These are phyloP conservation scores for Roridomyces roridus DNA, from an alignment of 768 basidiomycete genomes.

Conservation along the genomic window DNA sequence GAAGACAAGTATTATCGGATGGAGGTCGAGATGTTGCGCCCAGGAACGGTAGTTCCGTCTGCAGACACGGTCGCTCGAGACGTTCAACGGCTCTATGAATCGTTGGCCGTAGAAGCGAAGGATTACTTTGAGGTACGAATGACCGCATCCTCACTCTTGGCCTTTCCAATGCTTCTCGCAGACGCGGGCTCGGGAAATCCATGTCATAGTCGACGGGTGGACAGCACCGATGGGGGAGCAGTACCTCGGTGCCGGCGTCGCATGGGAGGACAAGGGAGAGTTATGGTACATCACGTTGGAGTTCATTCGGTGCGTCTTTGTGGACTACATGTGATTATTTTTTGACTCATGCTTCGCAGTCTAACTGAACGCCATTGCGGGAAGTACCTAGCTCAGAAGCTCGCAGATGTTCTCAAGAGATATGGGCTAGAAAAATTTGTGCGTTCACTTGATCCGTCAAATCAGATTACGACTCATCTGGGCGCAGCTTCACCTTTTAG, in stretches of 20 bases:
- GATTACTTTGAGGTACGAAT: slow-evolving; percentile 25
- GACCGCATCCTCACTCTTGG: background rate
- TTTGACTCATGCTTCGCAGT: slow-evolving; percentile 18
- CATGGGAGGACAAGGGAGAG: slow-evolving; percentile 32
- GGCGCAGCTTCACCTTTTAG: slow-evolving; percentile 31
- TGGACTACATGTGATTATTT: background rate
- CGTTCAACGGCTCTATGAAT: slow-evolving; percentile 20
- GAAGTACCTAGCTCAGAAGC: slow-evolving; percentile 32
- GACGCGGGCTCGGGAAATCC: slow-evolving; percentile 25
- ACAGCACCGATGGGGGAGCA: slow-evolving; percentile 35
- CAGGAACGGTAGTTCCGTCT: slow-evolving; percentile 30
- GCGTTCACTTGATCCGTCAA: background rate
- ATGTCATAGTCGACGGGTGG: slow-evolving; percentile 43
- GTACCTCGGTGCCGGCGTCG: slow-evolving; percentile 39
- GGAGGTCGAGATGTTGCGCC: slow-evolving; percentile 35
- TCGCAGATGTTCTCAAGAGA: slow-evolving; percentile 31
- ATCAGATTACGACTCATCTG: background rate
- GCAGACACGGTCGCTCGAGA: slow-evolving; percentile 31
- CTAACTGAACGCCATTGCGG: slow-evolving; percentile 35
- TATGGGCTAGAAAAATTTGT: slow-evolving; percentile 35
- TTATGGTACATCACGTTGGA: slow-evolving; percentile 38
- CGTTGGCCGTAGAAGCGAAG: slow-evolving; percentile 14
- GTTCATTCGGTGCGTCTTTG: slow-evolving; percentile 34
- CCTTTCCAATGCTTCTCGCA: slow-evolving; percentile 3
- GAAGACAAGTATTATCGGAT: slow-evolving; percentile 28